Percentiles rank a stretch among this genome's conserved stretches.
phyloP scores from a whole-genome alignment of 495 filamentous ascomycete genomes.

The Xylaria cubensis region DNA sequence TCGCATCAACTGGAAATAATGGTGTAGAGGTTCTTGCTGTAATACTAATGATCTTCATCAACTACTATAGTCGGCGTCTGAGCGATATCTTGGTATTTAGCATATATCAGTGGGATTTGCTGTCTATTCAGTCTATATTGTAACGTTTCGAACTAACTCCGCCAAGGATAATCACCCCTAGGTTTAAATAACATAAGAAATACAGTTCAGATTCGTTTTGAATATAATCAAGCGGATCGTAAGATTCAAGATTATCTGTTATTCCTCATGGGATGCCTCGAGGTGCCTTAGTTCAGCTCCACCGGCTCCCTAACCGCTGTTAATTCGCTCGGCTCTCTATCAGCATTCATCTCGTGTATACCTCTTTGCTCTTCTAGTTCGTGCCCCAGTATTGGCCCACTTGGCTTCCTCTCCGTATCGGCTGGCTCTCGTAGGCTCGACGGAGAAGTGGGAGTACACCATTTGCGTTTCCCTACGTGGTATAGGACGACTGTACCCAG shows the following conservation, averaged over 20 bases:
- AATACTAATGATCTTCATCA: background rate
- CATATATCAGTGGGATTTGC: background rate
- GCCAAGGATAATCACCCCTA: no score
- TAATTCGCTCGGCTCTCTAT: background rate
- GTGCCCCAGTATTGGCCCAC: background rate
- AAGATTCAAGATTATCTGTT: background rate
- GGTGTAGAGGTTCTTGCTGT: background rate
- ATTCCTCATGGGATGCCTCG: background rate
- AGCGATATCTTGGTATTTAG: background rate
- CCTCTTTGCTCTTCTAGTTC: background rate
- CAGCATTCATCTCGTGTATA: background rate
- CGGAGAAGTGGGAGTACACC: background rate
- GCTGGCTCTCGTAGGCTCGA: background rate
- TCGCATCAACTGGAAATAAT: background rate
- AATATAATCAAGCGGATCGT: background rate
- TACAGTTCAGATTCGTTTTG: no score
- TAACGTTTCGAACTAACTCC: background rate
- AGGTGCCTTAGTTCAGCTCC: background rate
- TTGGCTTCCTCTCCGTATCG: background rate
- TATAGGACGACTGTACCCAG: background rate
- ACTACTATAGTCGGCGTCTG: background rate
- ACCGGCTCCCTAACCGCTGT: background rate
- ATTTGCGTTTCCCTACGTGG: background rate
- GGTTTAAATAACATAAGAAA: no score
- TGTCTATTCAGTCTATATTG: background rate